phyloP scores from a whole-genome alignment of 139 green algal species.

The Zygnema cylindricum region DNA sequence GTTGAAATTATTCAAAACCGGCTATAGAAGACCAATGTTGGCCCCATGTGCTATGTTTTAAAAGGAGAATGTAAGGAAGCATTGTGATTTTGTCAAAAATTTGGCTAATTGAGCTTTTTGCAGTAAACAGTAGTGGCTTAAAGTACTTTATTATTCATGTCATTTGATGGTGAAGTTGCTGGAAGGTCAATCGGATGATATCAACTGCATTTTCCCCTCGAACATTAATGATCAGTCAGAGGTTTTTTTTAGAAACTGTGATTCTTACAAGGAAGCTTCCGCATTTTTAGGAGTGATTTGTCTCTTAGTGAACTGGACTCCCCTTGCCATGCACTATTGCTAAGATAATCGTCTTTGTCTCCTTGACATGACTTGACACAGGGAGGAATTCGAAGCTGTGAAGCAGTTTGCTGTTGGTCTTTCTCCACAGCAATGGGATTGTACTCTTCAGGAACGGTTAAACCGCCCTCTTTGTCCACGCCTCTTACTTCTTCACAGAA shows the following conservation, averaged over 20 bases:
- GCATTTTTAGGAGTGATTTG: not conserved
- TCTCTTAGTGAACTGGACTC: not conserved
- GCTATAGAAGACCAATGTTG: slow-evolving; percentile 10
- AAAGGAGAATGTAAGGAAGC: not conserved
- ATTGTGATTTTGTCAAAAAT: not conserved
- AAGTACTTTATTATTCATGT: not conserved
- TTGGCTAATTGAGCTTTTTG: not conserved
- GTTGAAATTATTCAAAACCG: not conserved
- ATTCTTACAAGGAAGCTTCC: too few relatives aligned
- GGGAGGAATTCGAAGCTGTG: slow-evolving; percentile 50
- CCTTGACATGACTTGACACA: not conserved
- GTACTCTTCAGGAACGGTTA: slow-evolving; percentile 3
- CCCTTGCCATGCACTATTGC: not conserved
- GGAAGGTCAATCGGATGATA: not conserved
- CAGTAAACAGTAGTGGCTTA: not conserved
- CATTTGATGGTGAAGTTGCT: slow-evolving; percentile 4
- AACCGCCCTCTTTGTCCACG: slow-evolving; percentile 16
- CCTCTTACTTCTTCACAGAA: slow-evolving; percentile 4
- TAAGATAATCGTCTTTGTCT: not conserved
- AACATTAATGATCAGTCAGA: not conserved
- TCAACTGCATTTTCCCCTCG: not conserved
- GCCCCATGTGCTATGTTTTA: not conserved
- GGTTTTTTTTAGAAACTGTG: not conserved
- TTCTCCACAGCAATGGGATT: slow-evolving; percentile 47
- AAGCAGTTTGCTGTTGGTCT: slow-evolving; percentile 16